Conservation (phyloP, 108 stramenopile species). For the Skeletonema grethae region DNA sequence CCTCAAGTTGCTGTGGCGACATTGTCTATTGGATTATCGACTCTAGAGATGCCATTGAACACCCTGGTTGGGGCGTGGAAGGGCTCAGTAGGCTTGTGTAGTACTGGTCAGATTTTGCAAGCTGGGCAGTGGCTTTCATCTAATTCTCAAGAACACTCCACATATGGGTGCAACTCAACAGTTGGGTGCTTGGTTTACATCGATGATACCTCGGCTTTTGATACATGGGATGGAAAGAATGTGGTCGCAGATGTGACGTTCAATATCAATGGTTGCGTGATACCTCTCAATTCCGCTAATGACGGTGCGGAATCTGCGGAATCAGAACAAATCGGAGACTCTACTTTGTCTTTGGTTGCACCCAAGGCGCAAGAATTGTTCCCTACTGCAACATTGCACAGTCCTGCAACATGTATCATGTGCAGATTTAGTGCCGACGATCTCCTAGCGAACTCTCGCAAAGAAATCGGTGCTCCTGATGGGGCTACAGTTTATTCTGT, state of each 20-base stretch:
- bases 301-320: conserved; percentile 5
- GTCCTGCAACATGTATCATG: conserved; percentile 85
- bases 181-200: conserved; percentile 94
- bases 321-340: conserved; percentile 14
- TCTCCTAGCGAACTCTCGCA: conserved; percentile 62
- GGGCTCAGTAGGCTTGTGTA: conserved; percentile 91
- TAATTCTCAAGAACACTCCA: conserved; percentile 49
- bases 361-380: conserved; percentile 91
- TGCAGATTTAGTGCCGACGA: conserved; percentile 90
- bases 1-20: conserved; percentile 49
- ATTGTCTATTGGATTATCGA: conserved; percentile 90
- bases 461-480: conserved; percentile 84
- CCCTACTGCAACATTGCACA: conserved; percentile 92
- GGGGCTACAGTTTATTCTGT: conserved; percentile 86
- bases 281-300: conserved; percentile 28
- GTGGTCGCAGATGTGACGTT: conserved; percentile 87
- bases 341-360: conserved; percentile 69
- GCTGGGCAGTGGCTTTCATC: conserved; percentile 85
- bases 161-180: conserved; percentile 81
- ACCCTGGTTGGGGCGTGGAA: conserved; percentile 94
- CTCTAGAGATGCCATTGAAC: conserved; percentile 94
- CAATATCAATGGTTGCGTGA: conserved; percentile 79
- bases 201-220: conserved; percentile 84
- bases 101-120: conserved; percentile 87
- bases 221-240: conserved; percentile 91